These are phyloP conservation scores for Crataegus laevigata DNA, from an alignment of 306 rosid genomes.

Conservation along the genomic window DNA sequence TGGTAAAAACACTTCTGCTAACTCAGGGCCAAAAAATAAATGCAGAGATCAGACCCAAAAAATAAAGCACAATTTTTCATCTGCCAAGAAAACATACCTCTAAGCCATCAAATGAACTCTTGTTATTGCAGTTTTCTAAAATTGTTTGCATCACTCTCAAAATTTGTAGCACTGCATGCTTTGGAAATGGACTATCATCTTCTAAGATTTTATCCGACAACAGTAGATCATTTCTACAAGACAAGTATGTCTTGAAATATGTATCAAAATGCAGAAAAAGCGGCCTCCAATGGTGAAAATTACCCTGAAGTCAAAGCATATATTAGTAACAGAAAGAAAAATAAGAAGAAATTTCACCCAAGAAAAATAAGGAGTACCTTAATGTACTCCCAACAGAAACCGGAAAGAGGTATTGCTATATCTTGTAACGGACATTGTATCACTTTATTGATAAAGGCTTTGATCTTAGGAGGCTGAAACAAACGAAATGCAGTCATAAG, in stretches of 20 bases:
- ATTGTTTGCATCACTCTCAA: constrained; percentile 89
- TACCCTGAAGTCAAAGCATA: constrained; percentile 58
- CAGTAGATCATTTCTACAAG: constrained; percentile 79
- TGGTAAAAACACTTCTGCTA: not conserved
- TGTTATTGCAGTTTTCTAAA: constrained; percentile 88
- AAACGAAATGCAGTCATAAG: constrained; percentile 19
- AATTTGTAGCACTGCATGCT: constrained; percentile 80
- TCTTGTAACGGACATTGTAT: constrained; percentile 89
- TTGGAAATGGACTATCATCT: constrained; percentile 80
- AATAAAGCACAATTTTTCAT: constrained; percentile 6
- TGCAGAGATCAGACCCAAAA: not conserved
- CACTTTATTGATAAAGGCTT: constrained; percentile 84
- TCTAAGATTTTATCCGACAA: constrained; percentile 72
- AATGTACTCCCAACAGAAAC: constrained; percentile 86
- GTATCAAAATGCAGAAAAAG: constrained; percentile 83
- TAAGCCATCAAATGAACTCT: constrained; percentile 86
- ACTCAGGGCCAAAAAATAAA: not conserved
- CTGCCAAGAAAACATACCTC: constrained; percentile 50
- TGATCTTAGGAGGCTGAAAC: constrained; percentile 86
- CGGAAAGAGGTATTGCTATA: constrained; percentile 90
- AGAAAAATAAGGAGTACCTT: constrained; percentile 35
- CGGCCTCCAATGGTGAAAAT: constrained; percentile 96
- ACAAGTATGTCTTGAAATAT: constrained; percentile 84
- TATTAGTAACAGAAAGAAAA: constrained; percentile 4
- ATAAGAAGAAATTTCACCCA: constrained; percentile 5